Evolutionary conservation across 2,329 filamentous ascomycete species (phyloP).

Genomic region (Thielaviopsis ethacetica): DNA sequence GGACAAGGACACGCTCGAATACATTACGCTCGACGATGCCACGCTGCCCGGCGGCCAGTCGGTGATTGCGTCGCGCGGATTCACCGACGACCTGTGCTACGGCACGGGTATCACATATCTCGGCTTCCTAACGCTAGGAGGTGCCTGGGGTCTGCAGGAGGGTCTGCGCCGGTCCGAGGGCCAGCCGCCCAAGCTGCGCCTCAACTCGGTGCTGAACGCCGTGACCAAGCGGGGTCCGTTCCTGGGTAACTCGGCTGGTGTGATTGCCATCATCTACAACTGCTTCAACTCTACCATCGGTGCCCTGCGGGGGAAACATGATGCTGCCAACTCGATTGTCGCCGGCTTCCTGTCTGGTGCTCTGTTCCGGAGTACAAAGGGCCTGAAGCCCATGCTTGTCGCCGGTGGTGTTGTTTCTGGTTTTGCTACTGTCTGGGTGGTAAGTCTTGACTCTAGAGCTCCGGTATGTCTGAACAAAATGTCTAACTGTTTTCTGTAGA

Average conservation of each 20-base stretch:
- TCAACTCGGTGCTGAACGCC: conserved; percentile 90
- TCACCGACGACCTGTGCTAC: conserved; percentile 96
- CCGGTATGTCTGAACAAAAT: neutral
- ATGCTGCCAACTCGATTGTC: conserved; percentile 71
- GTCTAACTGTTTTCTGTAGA: conserved; percentile 10
- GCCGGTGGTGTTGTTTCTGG: conserved; percentile 79
- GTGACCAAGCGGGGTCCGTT: conserved; percentile 88
- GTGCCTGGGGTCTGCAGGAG: conserved; percentile 83
- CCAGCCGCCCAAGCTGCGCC: conserved; percentile 71
- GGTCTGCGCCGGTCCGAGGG: conserved; percentile 64
- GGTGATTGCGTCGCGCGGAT: conserved; percentile 83
- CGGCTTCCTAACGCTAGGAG: conserved; percentile 68
- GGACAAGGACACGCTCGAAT: conserved; percentile 86
- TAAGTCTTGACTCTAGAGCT: conserved; percentile 33
- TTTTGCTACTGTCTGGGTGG: conserved; percentile 77
- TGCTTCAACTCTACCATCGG: conserved; percentile 75
- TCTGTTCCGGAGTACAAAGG: conserved; percentile 91
- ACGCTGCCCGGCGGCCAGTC: conserved; percentile 71
- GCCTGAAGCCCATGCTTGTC: conserved; percentile 82
- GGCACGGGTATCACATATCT: conserved; percentile 92
- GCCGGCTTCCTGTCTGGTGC: conserved; percentile 81
- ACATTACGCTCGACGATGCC: conserved; percentile 85
- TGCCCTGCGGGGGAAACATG: conserved; percentile 67
- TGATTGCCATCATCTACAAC: conserved; percentile 93
- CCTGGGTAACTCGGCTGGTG: conserved; percentile 87